Evolutionary conservation across 441 rosid genomes (phyloP).

Genomic region (Arabidopsis lyrata): DNA sequence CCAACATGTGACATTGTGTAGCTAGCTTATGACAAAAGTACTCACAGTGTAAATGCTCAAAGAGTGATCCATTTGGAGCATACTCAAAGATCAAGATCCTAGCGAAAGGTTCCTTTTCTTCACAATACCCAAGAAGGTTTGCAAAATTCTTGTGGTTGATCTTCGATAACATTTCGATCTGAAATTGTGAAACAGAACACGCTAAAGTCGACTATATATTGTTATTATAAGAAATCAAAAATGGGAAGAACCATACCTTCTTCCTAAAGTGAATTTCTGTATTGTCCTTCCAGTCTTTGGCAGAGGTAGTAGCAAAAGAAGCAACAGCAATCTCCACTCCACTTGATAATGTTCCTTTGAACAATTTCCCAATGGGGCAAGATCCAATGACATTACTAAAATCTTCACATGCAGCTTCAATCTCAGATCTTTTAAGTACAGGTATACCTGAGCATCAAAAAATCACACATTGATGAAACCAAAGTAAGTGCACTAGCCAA

Average conservation of each 20-base stretch:
- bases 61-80: slow-evolving; percentile 76
- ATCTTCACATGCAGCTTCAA: slow-evolving; percentile 78
- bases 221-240: neutral
- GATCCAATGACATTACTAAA: slow-evolving; percentile 72
- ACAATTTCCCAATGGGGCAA: slow-evolving; percentile 60
- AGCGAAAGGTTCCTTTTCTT: slow-evolving; percentile 68
- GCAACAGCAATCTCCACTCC: slow-evolving; percentile 75
- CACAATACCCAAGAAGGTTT: slow-evolving; percentile 72
- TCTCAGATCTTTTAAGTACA: slow-evolving; percentile 64
- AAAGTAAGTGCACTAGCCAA: no score
- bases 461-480: neutral
- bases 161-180: slow-evolving; percentile 62
- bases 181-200: slow-evolving; percentile 34
- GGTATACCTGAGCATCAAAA: slow-evolving; percentile 62
- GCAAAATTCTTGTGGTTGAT: slow-evolving; percentile 67
- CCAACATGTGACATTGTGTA: neutral
- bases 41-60: slow-evolving; percentile 77
- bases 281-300: slow-evolving; percentile 63
- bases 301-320: slow-evolving; percentile 50
- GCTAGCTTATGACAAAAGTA: slow-evolving; percentile 17
- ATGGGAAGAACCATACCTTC: slow-evolving; percentile 48
- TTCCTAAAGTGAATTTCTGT: slow-evolving; percentile 63
- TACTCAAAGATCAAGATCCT: slow-evolving; percentile 83
- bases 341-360: slow-evolving; percentile 73
- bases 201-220: slow-evolving; percentile 29